phyloP scores from a whole-genome alignment of 805 yeast genomes.

The Candida ipomoeae region DNA sequence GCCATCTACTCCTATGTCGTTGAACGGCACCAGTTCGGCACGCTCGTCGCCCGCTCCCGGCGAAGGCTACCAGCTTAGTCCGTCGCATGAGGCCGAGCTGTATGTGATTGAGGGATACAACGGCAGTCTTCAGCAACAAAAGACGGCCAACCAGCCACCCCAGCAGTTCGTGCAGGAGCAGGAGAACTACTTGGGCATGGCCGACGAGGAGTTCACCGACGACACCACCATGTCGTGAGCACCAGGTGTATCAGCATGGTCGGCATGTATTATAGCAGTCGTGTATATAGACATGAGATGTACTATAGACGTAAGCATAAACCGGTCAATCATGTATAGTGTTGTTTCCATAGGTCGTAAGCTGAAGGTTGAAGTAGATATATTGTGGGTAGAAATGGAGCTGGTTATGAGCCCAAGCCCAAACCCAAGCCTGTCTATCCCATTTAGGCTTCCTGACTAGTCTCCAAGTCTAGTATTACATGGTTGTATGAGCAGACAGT shows the following conservation, averaged over 20 bases:
- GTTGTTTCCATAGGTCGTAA: no score
- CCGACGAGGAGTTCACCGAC: conserved; percentile 20
- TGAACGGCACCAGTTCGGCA: conserved; percentile 11
- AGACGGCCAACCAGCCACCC: not conserved
- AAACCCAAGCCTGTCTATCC: no score
- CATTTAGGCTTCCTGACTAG: no score
- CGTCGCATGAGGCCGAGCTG: conserved; percentile 36
- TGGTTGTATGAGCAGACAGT: no score
- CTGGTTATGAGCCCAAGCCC: no score
- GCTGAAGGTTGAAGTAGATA: no score
- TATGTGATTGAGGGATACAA: conserved; percentile 35
- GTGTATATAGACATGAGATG: no score
- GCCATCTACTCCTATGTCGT: conserved; percentile 20
- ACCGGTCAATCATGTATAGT: not conserved
- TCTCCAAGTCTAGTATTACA: no score
- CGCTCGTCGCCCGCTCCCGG: conserved; percentile 16
- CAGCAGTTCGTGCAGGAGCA: conserved; percentile 28
- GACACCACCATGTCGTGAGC: conserved; percentile 9
- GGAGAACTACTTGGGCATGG: conserved; percentile 38
- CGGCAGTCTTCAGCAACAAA: not conserved
- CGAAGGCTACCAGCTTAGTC: conserved; percentile 26
- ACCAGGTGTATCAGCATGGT: no score
- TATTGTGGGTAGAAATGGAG: no score
- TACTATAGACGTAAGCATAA: conserved; percentile 2
- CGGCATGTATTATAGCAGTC: no score